phyloP scores from a whole-genome alignment of 129 eudicot species.

The Lactuca saligna region DNA sequence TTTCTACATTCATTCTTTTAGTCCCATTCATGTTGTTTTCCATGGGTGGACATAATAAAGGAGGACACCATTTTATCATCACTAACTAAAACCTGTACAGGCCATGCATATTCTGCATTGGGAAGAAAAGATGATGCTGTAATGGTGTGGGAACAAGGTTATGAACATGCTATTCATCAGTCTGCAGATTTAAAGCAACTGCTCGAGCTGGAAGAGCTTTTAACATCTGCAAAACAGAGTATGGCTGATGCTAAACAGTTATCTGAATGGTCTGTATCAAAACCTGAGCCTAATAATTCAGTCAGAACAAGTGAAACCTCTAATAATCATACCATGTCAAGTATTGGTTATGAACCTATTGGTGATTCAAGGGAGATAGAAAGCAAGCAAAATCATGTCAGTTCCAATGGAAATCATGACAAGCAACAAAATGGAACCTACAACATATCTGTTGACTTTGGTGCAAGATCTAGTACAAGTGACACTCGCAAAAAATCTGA shows the following conservation, averaged over 20 bases:
- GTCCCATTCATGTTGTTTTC: background rate
- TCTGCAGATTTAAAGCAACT: conserved; percentile 84
- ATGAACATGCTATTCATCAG: conserved; percentile 64
- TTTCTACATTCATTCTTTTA: background rate
- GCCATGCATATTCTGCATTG: conserved; percentile 85
- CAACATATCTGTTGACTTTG: conserved; percentile 34
- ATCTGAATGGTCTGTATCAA: conserved; percentile 42
- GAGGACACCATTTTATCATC: too few relatives aligned
- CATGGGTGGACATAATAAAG: background rate
- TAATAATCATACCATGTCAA: conserved; percentile 30
- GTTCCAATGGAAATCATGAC: conserved; percentile 46
- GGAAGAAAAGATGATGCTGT: conserved; percentile 87
- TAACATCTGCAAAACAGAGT: conserved; percentile 53
- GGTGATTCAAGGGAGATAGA: conserved; percentile 43
- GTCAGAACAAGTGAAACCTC: conserved; percentile 39
- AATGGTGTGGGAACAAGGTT: conserved; percentile 88
- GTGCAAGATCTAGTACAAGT: conserved; percentile 37
- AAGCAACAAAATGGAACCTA: conserved; percentile 37
- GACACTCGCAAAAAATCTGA: conserved; percentile 43
- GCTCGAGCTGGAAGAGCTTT: conserved; percentile 89
- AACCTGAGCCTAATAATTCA: conserved; percentile 39
- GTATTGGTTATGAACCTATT: conserved; percentile 35
- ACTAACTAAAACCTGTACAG: conserved; percentile 33
- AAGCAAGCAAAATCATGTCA: conserved; percentile 35
- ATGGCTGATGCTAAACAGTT: conserved; percentile 36